These are phyloP conservation scores for Paramarasmius palmivorus DNA, from an alignment of 1,284 basidiomycete species.

Conservation along the genomic window DNA sequence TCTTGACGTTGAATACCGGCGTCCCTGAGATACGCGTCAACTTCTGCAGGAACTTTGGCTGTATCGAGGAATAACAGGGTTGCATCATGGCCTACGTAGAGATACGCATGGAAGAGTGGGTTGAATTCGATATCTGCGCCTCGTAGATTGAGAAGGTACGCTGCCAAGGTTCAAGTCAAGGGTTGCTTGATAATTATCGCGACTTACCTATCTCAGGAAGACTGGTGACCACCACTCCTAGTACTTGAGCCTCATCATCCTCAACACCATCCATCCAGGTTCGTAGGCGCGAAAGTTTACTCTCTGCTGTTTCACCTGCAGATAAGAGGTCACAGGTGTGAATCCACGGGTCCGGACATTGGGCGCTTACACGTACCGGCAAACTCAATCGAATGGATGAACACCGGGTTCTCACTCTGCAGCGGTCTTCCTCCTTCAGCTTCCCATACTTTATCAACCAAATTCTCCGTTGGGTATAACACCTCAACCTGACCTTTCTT, in stretches of 20 bases:
- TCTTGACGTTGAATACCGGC: slow-evolving; percentile 60
- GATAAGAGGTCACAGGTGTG: neutral
- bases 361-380: slow-evolving; percentile 46
- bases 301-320: slow-evolving; percentile 49
- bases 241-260: slow-evolving; percentile 57
- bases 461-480: slow-evolving; percentile 73
- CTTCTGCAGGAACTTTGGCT: slow-evolving; percentile 55
- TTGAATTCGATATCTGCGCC: slow-evolving; percentile 86
- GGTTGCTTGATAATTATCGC: neutral
- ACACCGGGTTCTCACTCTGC: slow-evolving; percentile 68
- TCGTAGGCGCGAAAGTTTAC: slow-evolving; percentile 58
- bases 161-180: slow-evolving; percentile 32
- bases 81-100: slow-evolving; percentile 67
- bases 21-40: slow-evolving; percentile 56
- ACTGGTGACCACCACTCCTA: slow-evolving; percentile 63
- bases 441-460: slow-evolving; percentile 87
- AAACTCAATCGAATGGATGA: slow-evolving; percentile 73
- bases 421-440: slow-evolving; percentile 66
- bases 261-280: slow-evolving; percentile 69
- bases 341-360: neutral
- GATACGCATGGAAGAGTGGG: slow-evolving; percentile 84
- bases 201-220: slow-evolving; percentile 61
- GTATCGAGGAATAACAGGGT: slow-evolving; percentile 71
- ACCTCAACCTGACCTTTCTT: slow-evolving; percentile 55
- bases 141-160: slow-evolving; percentile 82